phyloP scores from a whole-genome alignment of 225 moss, liverwort and hornwort species.

The Polytrichum commune region DNA sequence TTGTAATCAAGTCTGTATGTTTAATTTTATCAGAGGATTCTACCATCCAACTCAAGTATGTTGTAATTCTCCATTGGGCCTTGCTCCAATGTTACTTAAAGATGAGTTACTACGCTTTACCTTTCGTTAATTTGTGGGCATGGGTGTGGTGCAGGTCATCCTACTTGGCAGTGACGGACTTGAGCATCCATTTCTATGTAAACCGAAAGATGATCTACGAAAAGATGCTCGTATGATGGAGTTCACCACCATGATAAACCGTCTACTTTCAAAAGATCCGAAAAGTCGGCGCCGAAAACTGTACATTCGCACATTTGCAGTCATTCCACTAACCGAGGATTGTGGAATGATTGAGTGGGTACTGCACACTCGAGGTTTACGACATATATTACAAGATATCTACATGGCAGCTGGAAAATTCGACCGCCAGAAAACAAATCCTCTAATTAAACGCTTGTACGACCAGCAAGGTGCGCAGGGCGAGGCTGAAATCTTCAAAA shows the following conservation, averaged over 20 bases:
- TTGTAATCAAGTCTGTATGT: too few relatives aligned
- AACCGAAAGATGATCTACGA: constrained; percentile 95
- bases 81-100: too few relatives aligned
- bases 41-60: too few relatives aligned
- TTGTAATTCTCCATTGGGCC: too few relatives aligned
- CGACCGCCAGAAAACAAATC: constrained; percentile 91
- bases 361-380: constrained; percentile 82
- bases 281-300: constrained; percentile 91
- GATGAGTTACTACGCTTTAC: too few relatives aligned
- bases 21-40: too few relatives aligned
- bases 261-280: constrained; percentile 88
- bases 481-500: constrained; percentile 74
- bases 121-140: neutral
- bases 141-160: constrained; percentile 57
- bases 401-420: constrained; percentile 84
- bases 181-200: constrained; percentile 94
- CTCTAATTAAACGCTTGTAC: constrained; percentile 80
- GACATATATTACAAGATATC: constrained; percentile 94
- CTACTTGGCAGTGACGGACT: constrained; percentile 90
- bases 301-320: constrained; percentile 95
- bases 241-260: constrained; percentile 98
- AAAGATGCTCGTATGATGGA: constrained; percentile 99
- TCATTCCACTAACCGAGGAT: constrained; percentile 95
- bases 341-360: constrained; percentile 99
- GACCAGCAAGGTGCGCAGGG: constrained; percentile 86